Base-by-base conservation (phyloP, 495 filamentous ascomycete species). In the Hamigera avellanea region DNA sequence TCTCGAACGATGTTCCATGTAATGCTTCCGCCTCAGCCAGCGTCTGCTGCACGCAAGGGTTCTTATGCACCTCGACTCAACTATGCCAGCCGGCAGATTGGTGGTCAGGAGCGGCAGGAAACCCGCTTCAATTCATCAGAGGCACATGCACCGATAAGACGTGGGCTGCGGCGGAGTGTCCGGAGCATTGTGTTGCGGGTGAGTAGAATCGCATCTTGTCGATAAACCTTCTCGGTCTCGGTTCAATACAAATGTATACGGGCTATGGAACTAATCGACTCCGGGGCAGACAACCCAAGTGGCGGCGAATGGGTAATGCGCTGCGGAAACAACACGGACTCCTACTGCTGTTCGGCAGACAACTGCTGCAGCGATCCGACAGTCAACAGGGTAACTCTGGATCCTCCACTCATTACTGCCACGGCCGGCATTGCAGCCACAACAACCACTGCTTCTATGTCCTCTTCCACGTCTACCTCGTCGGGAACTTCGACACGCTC, bases 281-380 rank as follows among this genome's bases (percentile, higher is more conserved):
- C n/a, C n/a, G n/a, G n/a, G n/a, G n/a, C 23, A 25, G 30, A 33
- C 14, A 33, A 5, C n/a, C 13, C 15, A 2, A 15, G 18, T 8
- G 30, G 37, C 9, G 12, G 29, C 15, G 37, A 40, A 33, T 33
- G 28, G 37, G 30, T 40, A 28, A 40, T 40, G 37, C 37, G 37
- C 19, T 40, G 29, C 19, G 37, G 37, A 7, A 23, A 10, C n/a
- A 12, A 16, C 1, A 26, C 30, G 6, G n/a, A 21, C 17, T 21
- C n/a, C 2, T 40, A 40, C 37, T 33, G 37, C 37, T 33, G 29
- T n/a, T 40, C 37, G 2, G 30, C 17, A n/a, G 37, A 28, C 23
- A 14, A 25, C 19, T 40, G 37, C 18, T 40, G 37, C 19, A 40
- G 17, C 19, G 21, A 33, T 8, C 5, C n/a, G 2, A 9, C 30